These are phyloP conservation scores for Mycena galericulata DNA, from an alignment of 768 basidiomycete genomes.

Conservation along the genomic window DNA sequence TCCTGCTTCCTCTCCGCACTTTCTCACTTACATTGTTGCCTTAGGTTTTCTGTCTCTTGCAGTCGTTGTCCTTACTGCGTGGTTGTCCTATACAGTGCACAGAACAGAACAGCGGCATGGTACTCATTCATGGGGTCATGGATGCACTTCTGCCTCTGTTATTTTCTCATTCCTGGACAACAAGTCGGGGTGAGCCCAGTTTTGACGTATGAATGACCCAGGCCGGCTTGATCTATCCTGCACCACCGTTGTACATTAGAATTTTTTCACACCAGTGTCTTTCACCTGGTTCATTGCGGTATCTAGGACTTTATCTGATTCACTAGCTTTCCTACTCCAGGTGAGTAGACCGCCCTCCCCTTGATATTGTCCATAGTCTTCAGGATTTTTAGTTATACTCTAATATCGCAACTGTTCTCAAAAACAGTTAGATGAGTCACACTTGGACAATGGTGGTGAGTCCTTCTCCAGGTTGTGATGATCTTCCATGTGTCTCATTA, in stretches of 20 bases:
- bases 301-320: neutral
- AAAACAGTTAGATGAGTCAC: neutral
- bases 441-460: neutral
- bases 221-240: conserved; percentile 19
- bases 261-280: neutral
- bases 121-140: conserved; percentile 20
- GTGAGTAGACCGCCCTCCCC: neutral
- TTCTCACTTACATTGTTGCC: neutral
- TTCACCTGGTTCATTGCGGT: too few relatives aligned
- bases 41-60: conserved; percentile 16
- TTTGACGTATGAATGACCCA: conserved; percentile 16
- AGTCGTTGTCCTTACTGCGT: conserved; percentile 7
- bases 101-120: conserved; percentile 21
- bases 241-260: conserved; percentile 13
- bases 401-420: neutral
- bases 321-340: conserved; percentile 6
- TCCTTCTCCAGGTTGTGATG: neutral
- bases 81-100: neutral
- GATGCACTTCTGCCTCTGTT: conserved; percentile 22
- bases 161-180: conserved; percentile 16
- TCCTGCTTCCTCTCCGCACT: neutral
- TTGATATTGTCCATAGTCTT: neutral
- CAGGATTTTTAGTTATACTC: neutral
- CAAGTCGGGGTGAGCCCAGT: conserved; percentile 21
- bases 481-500: neutral